A percentile compares a stretch with the other conserved stretches of the same genome.
Evolutionary conservation across 805 yeast genomes (phyloP).

Genomic region (Pichia nanzhaoensis): DNA sequence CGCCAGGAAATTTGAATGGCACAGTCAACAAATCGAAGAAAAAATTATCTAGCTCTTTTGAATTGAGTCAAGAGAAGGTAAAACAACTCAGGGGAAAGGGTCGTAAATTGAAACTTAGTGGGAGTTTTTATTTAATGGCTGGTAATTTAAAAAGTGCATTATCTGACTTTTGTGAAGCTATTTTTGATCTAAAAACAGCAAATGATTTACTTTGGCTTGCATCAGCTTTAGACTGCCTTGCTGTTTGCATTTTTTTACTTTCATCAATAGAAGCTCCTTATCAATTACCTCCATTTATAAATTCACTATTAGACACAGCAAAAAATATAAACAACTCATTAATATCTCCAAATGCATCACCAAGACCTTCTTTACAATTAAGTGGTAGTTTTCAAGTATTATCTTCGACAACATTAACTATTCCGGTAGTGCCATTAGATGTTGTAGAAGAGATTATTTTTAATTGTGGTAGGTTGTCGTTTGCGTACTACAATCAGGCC

Average conservation of each 20-base stretch:
- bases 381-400: constrained; percentile 8
- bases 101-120: constrained; percentile 68
- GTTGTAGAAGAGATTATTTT: constrained; percentile 32
- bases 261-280: constrained; percentile 49
- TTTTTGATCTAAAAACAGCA: constrained; percentile 46
- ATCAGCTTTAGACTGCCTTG: constrained; percentile 77
- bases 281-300: constrained; percentile 36
- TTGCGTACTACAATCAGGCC: constrained; percentile 45
- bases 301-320: constrained; percentile 19
- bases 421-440: constrained; percentile 16
- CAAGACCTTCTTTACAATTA: constrained; percentile 40
- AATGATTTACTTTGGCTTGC: constrained; percentile 86
- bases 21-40: constrained; percentile 19
- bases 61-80: constrained; percentile 29
- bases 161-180: constrained; percentile 67
- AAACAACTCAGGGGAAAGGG: constrained; percentile 48
- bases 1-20: constrained; percentile 54
- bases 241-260: constrained; percentile 56
- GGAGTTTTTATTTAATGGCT: constrained; percentile 69
- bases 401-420: constrained; percentile 7
- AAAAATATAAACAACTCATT: constrained; percentile 21
- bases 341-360: constrained; percentile 36
- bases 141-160: constrained; percentile 74
- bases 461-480: constrained; percentile 33
- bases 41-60: constrained; percentile 27